phyloP scores from a whole-genome alignment of 2,329 filamentous ascomycete genomes.

The Rutstroemia sp. region DNA sequence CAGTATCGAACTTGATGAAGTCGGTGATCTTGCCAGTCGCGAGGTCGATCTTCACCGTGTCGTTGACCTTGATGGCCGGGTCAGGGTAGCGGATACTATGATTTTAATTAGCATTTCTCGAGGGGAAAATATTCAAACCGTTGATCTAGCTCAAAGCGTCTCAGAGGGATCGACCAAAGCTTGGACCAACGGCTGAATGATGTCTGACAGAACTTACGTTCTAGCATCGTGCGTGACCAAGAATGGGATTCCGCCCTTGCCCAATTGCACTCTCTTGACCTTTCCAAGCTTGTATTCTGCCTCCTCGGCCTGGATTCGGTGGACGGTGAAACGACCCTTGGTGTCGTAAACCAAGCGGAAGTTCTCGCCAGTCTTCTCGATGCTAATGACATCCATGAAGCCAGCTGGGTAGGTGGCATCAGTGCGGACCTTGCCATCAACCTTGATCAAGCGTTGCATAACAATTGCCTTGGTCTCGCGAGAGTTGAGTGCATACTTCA shows the following conservation, averaged over 20 bases:
- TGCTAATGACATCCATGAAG: constrained; percentile 99
- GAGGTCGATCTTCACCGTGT: constrained; percentile 99
- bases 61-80: constrained; percentile 98
- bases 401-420: constrained; percentile 95
- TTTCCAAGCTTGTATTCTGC: constrained; percentile 99
- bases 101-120: constrained; percentile 28
- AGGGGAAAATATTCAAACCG: constrained; percentile 27
- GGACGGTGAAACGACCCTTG: constrained; percentile 99
- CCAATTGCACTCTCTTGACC: constrained; percentile 99
- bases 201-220: constrained; percentile 97
- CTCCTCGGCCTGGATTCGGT: constrained; percentile 98
- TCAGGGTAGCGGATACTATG: constrained; percentile 97
- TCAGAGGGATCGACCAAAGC: constrained; percentile 65
- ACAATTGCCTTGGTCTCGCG: constrained; percentile 97
- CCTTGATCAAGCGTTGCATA: constrained; percentile 99
- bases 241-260: constrained; percentile 99
- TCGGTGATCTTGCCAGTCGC: constrained; percentile 95
- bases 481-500: constrained; percentile 99
- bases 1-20: constrained; percentile 98
- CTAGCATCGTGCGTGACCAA: constrained; percentile 99
- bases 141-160: constrained; percentile 28
- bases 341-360: constrained; percentile 99
- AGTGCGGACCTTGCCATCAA: constrained; percentile 99
- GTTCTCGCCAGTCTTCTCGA: constrained; percentile 99
- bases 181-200: constrained; percentile 99